These are phyloP conservation scores for Alternaria panax DNA, from an alignment of 2,329 filamentous ascomycete species.

Conservation along the genomic window DNA sequence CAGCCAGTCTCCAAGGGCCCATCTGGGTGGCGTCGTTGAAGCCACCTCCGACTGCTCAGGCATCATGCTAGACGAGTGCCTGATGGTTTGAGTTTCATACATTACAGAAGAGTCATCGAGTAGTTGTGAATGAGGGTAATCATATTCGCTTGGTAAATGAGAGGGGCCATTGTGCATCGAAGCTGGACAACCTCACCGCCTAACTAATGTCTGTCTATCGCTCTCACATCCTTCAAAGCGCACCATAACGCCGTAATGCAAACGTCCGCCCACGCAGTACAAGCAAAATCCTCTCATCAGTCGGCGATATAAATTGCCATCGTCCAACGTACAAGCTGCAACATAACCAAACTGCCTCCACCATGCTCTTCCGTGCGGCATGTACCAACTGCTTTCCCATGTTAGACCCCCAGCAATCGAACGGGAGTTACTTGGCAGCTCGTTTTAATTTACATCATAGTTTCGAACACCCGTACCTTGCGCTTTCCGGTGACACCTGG, in stretches of 20 bases:
- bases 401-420: slow-evolving; percentile 5
- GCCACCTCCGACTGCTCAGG: slow-evolving; percentile 5
- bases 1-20: slow-evolving; percentile 20
- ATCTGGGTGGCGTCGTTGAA: slow-evolving; percentile 16
- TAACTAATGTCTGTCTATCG: slow-evolving; percentile 21
- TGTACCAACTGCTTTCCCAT: background rate
- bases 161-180: slow-evolving; percentile 12
- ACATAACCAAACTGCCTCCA: background rate
- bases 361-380: background rate
- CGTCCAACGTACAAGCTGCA: background rate
- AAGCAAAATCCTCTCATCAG: slow-evolving; percentile 7
- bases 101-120: background rate
- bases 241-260: slow-evolving; percentile 28
- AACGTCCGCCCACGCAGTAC: slow-evolving; percentile 15
- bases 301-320: background rate
- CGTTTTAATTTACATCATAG: slow-evolving; percentile 14
- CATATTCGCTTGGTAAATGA: slow-evolving; percentile 7
- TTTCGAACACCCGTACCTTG: slow-evolving; percentile 10
- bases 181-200: slow-evolving; percentile 17
- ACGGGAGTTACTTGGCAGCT: slow-evolving; percentile 14
- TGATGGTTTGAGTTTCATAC: background rate
- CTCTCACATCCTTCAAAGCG: slow-evolving; percentile 8
- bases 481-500: slow-evolving; percentile 8
- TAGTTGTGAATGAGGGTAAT: slow-evolving; percentile 9
- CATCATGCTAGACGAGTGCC: background rate